These are phyloP conservation scores for Lipomyces chichibuensis DNA, from an alignment of 805 yeast species.

Conservation along the genomic window DNA sequence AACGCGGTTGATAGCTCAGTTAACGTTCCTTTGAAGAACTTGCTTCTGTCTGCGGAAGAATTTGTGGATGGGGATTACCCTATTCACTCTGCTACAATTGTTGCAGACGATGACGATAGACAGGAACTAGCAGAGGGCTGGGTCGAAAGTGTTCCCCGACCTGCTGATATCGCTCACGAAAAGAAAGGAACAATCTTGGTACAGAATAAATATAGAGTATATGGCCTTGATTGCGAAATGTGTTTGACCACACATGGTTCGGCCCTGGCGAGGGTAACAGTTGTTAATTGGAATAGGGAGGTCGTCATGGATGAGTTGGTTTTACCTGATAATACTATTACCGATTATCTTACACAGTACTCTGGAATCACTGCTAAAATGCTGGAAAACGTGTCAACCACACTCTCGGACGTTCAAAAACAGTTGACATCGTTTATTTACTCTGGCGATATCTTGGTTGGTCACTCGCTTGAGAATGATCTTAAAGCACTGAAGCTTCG, in stretches of 20 bases:
- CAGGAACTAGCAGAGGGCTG: conserved; percentile 47
- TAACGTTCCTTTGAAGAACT: conserved; percentile 48
- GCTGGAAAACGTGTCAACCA: conserved; percentile 63
- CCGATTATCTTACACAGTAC: conserved; percentile 78
- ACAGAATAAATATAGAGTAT: conserved; percentile 44
- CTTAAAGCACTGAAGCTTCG: conserved; percentile 67
- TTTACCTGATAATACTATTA: conserved; percentile 72
- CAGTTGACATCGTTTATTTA: conserved; percentile 55
- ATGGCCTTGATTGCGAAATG: conserved; percentile 94
- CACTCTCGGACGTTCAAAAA: conserved; percentile 67
- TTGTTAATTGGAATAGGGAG: conserved; percentile 53
- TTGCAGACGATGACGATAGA: conserved; percentile 5
- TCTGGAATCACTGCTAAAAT: conserved; percentile 84
- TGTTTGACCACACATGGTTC: conserved; percentile 65
- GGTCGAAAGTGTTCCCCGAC: conserved; percentile 56
- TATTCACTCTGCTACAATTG: conserved; percentile 52
- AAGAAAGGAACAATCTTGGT: conserved; percentile 10
- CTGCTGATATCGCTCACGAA: conserved; percentile 45
- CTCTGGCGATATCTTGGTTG: conserved; percentile 68
- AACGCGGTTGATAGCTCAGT: conserved; percentile 21
- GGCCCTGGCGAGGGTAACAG: conserved; percentile 75
- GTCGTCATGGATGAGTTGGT: conserved; percentile 74
- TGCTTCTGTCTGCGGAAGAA: conserved; percentile 56
- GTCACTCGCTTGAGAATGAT: conserved; percentile 90
- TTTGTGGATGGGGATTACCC: conserved; percentile 61